Base-by-base conservation (phyloP, 305 asterid genomes). In the Solanum hybrid region DNA sequence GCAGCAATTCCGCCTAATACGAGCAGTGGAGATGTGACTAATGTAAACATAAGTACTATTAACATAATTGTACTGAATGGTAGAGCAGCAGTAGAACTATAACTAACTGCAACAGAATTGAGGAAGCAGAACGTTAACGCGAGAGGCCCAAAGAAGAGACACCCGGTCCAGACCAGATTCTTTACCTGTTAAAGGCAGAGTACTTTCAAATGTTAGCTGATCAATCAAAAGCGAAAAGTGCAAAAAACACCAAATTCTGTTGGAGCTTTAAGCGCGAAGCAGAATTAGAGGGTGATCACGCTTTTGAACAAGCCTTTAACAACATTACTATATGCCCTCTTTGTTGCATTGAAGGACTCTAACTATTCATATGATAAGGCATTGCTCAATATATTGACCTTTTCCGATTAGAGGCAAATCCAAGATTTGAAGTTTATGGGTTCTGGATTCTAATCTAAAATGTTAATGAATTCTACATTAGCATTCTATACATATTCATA, bases 1-100 rank as follows among this genome's bases (percentile, higher is more conserved):
- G 89, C 93, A 20, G 90, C 90, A 38, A 89, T 65, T 33, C 91
- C 90, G 0, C 93, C 93, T 17, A 91, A 87, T 10, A 91, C 70
- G 12, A 91, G 91, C 89, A 91, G 84, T 7, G 93, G 93, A 4
- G 90, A 88, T 36, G 93, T 90, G 12, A 91, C 89, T 31, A 91
- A 24, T 39, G 88, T 29, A 89, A 90, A 91, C 34, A 89, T 91
- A 10, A 91, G 90, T 20, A 91, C 77, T 37, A 91, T 89, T n/a
- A 87, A 89, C 38, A 89, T 12, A 83, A 91, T 89, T 20, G 90
- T 91, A 15, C 88, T 87, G 7, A 88, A 89, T 32, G 91, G 89
- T n/a, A 91, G 79, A 3, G 89, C 91, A 10, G 91, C 91, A 29
- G 89, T 89, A 6, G 93, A 89, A 38, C 72, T 88, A 51, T 91